Evolutionary conservation across 768 basidiomycete genomes (phyloP), one percentile per base, ranked within the genome.

Genomic region (Tulasnella calospora): DNA sequence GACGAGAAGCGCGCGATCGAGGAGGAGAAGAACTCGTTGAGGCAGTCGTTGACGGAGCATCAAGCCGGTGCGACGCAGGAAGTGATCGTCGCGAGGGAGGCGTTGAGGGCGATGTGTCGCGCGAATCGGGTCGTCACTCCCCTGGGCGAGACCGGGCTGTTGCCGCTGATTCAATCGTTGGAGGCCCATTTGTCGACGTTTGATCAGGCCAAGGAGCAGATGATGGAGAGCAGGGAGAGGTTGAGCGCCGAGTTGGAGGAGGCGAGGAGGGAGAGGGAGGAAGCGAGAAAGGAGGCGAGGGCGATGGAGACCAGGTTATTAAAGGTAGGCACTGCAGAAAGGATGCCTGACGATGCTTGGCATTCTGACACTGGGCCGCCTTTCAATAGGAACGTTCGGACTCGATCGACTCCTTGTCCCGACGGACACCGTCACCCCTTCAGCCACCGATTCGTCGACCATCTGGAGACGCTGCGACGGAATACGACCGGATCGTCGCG

Each of bases 221-320:
- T 86, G 88, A 76, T 87, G 27, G 88, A 88, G 78, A 87, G 86
- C 79, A 85, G 87, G 6, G 89, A 89, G 79, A 80, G 84, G 8
- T 80, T 90, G 61, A 83, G 83, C 73, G 84, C 84, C 76, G 90
- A 91, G 79, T 82, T 92, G 47, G 91, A 91, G 78, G 86, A 87
- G 8, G 86, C 86, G 12, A 85, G 87, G 69, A 85, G 83, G 38
- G 89, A 90, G 79, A 83, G 88, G 44, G 91, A 92, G 74, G 84
- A 86, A 3, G 87, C 86, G 33, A 84, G 85, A 75, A 85, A 83
- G 80, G 86, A 89, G 73, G 82, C 85, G 13, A 83, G 86, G 51
- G 80, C 82, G 2, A 79, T 88, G 77, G 86, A 87, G 55, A 82
- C 81, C n/a, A 85, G 83, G 76, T n/a, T n/a, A n/a, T 77, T 86